Evolutionary conservation across 306 rosid genomes (phyloP), one percentile per base, ranked within the genome.

Genomic region (Purshia tridentata): DNA sequence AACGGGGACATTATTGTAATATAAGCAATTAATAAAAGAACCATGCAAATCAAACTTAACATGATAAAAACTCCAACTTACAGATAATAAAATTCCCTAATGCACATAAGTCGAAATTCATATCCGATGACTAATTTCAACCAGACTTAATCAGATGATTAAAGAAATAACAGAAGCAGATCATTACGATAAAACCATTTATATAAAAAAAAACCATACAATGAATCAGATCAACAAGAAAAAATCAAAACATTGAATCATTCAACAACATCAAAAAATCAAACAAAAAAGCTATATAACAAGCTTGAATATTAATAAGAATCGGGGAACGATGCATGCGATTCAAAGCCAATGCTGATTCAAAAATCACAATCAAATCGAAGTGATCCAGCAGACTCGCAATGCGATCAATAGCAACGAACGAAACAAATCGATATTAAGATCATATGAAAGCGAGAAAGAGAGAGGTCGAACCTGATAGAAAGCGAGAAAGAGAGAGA

Each of bases 381-480:
- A 6, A 59, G 19, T 16, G 35, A 18, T 37, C 42, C 6, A 52
- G 37, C 35, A 29, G 35, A 29, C 35, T 29, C 35, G 35, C 35
- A 29, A n/a, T 37, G 11, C 6, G 0, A 44, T 48, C n/a, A 16
- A 9, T 5, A 50, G 4, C 39, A 52, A 8, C 41, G n/a, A 37
- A 0, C 35, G 15, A 19, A 49, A 12, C 16, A 12, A 22, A 73
- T 3, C 8, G 6, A 49, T 4, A 73, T 18, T 2, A 39, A 16
- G 41, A 12, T 37, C 39, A 12, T 14, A 13, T 1, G 13, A 42
- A 37, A 11, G 11, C 4, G n/a, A 8, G 16, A 49, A 19, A 49
- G 46, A 41, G 11, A 14, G 71, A 39, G 7, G 72, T 48, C 63
- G 64, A 49, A 41, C 68, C 62, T 64, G 40, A n/a, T n/a, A n/a